These are phyloP conservation scores for Cylindrotheca closterium DNA, from an alignment of 108 stramenopile genomes.

Conservation along the genomic window DNA sequence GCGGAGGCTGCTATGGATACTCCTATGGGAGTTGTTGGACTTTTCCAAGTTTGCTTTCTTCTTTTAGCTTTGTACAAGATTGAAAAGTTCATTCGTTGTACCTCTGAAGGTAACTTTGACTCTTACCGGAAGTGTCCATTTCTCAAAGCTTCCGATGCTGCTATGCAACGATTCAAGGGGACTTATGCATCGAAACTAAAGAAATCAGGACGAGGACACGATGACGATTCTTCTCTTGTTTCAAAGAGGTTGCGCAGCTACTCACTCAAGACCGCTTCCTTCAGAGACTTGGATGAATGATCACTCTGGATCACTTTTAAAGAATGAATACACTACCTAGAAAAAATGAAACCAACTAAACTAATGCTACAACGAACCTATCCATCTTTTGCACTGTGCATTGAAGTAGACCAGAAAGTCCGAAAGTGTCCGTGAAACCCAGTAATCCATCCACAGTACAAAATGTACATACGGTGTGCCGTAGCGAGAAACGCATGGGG, in stretches of 20 bases:
- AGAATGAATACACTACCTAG: background rate
- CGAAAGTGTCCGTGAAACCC: no score
- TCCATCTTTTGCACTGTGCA: no score
- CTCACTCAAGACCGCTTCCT: constrained; percentile 25
- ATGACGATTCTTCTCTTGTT: background rate
- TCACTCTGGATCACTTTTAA: background rate
- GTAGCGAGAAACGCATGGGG: no score
- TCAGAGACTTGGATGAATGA: background rate
- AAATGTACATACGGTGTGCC: no score
- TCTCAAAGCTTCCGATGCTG: constrained; percentile 21
- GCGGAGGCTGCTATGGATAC: constrained; percentile 14
- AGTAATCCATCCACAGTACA: no score
- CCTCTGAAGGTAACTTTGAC: constrained; percentile 1
- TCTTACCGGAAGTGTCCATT: constrained; percentile 21
- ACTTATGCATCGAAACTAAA: constrained; percentile 23
- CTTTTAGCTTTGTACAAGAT: constrained; percentile 30
- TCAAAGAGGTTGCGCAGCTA: constrained; percentile 21
- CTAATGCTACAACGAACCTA: no score
- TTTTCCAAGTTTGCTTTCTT: constrained; percentile 31
- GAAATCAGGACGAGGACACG: background rate
- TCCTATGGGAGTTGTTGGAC: constrained; percentile 36
- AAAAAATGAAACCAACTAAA: background rate
- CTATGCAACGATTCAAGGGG: constrained; percentile 27
- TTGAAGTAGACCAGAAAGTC: no score
- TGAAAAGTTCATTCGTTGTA: constrained; percentile 19